phyloP scores from a whole-genome alignment of 2,329 filamentous ascomycete species.

The Aureobasidium musti region DNA sequence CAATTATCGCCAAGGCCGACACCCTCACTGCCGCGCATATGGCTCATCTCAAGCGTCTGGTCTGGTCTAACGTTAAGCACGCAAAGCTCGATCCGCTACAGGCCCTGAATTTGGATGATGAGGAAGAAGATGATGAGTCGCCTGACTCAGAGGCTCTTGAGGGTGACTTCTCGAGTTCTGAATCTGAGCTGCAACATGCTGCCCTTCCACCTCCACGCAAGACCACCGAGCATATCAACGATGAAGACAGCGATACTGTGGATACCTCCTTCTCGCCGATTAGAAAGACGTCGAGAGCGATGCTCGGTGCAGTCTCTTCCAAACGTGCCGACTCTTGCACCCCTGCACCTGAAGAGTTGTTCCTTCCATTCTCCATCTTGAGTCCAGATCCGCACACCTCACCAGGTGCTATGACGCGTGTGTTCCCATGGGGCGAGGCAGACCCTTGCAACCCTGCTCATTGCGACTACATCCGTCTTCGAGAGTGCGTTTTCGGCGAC shows the following conservation, averaged over 20 bases:
- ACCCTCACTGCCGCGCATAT: constrained; percentile 96
- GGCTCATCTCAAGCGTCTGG: constrained; percentile 83
- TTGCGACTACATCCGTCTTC: constrained; percentile 89
- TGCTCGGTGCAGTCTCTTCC: constrained; percentile 25
- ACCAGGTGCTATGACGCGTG: constrained; percentile 70
- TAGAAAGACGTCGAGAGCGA: constrained; percentile 34
- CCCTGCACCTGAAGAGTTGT: constrained; percentile 56
- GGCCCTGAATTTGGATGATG: constrained; percentile 77
- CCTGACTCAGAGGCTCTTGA: constrained; percentile 52
- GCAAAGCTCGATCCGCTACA: constrained; percentile 87
- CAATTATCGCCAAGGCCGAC: constrained; percentile 94
- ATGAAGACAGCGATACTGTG: constrained; percentile 37
- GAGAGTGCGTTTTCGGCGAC: constrained; percentile 88
- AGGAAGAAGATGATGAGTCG: constrained; percentile 56
- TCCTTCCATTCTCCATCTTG: constrained; percentile 87
- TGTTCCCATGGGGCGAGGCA: constrained; percentile 96
- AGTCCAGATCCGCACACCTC: constrained; percentile 86
- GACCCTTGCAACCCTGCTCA: constrained; percentile 89
- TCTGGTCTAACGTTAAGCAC: constrained; percentile 84
- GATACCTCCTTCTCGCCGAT: constrained; percentile 46
- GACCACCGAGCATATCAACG: constrained; percentile 31
- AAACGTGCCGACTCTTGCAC: constrained; percentile 37
- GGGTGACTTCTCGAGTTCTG: constrained; percentile 51
- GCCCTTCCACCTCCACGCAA: constrained; percentile 43
- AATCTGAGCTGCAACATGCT: constrained; percentile 41